A percentile compares a stretch with the other conserved stretches of the same genome.
phyloP scores from a whole-genome alignment of 441 rosid species.

The Flueggea neowawraea region DNA sequence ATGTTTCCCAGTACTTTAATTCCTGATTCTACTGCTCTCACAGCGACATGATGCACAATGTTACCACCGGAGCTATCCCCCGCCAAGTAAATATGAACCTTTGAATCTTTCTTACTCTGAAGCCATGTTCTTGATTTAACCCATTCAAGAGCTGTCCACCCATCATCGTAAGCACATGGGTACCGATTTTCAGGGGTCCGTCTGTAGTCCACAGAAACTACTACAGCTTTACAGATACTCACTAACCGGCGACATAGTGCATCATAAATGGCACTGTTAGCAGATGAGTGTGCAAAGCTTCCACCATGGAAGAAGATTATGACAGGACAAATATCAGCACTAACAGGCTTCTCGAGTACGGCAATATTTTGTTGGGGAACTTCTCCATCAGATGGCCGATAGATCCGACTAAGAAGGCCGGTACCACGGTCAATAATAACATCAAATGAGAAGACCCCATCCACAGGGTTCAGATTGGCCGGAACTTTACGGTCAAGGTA shows the following conservation, averaged over 20 bases:
- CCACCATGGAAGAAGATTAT: constrained; percentile 96
- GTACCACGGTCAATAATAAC: constrained; percentile 70
- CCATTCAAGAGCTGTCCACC: constrained; percentile 93
- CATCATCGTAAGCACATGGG: constrained; percentile 93
- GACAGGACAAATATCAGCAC: constrained; percentile 67
- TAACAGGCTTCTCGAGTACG: constrained; percentile 62
- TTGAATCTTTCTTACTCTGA: constrained; percentile 57
- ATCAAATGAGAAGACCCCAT: constrained; percentile 94
- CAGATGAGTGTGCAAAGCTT: constrained; percentile 95
- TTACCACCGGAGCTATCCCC: constrained; percentile 98
- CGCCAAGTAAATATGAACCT: constrained; percentile 70
- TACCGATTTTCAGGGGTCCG: constrained; percentile 82
- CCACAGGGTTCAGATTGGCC: constrained; percentile 68
- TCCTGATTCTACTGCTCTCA: constrained; percentile 53
- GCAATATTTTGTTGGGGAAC: constrained; percentile 36
- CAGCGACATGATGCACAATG: constrained; percentile 85
- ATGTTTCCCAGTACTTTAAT: constrained; percentile 71
- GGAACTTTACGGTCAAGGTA: constrained; percentile 90
- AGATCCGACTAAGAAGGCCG: constrained; percentile 70
- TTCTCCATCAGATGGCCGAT: constrained; percentile 34
- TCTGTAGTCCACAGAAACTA: constrained; percentile 89
- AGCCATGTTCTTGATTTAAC: constrained; percentile 81
- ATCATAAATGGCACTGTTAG: constrained; percentile 86
- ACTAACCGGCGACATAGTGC: constrained; percentile 85
- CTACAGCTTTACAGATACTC: constrained; percentile 55